A percentile compares a stretch with the other conserved stretches of the same genome.
phyloP scores from a whole-genome alignment of 495 filamentous ascomycete genomes.

The Neurospora pannonica region DNA sequence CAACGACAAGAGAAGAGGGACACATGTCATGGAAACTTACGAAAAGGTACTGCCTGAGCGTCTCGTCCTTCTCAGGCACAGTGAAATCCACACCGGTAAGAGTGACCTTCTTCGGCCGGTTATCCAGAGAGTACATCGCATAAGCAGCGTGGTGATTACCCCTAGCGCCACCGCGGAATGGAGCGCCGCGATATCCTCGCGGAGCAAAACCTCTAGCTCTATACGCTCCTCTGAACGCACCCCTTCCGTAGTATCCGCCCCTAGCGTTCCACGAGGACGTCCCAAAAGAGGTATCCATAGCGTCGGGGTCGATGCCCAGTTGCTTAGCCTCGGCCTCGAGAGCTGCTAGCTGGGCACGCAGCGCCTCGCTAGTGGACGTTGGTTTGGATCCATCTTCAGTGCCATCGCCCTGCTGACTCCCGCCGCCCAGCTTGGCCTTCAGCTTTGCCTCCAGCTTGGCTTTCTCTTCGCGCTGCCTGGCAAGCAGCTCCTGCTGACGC shows the following conservation, averaged over 20 bases:
- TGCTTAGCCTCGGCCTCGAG: slow-evolving; percentile 78
- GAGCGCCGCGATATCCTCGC: slow-evolving; percentile 22
- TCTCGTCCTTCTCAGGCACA: slow-evolving; percentile 64
- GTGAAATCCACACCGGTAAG: slow-evolving; percentile 63
- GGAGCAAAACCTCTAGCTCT: slow-evolving; percentile 35
- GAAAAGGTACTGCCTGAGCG: slow-evolving; percentile 73
- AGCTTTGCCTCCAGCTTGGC: slow-evolving; percentile 48
- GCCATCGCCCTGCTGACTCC: background rate
- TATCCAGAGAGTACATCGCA: slow-evolving; percentile 75
- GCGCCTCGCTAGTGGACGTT: slow-evolving; percentile 37
- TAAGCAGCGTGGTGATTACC: slow-evolving; percentile 45
- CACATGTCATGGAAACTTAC: slow-evolving; percentile 41
- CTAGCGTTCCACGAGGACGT: slow-evolving; percentile 19
- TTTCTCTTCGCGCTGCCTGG: slow-evolving; percentile 67
- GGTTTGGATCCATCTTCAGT: slow-evolving; percentile 19
- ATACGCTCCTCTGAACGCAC: slow-evolving; percentile 31
- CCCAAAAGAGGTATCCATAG: slow-evolving; percentile 31
- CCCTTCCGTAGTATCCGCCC: slow-evolving; percentile 35
- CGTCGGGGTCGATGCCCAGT: slow-evolving; percentile 60
- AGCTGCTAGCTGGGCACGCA: slow-evolving; percentile 70
- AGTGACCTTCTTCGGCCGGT: slow-evolving; percentile 68
- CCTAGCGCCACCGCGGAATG: slow-evolving; percentile 41
- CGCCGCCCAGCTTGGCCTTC: slow-evolving; percentile 32
- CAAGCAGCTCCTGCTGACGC: slow-evolving; percentile 64
- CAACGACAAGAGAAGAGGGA: background rate